Base-by-base conservation (phyloP, 2,329 filamentous ascomycete genomes). In the Cladophialophora yegresii region DNA sequence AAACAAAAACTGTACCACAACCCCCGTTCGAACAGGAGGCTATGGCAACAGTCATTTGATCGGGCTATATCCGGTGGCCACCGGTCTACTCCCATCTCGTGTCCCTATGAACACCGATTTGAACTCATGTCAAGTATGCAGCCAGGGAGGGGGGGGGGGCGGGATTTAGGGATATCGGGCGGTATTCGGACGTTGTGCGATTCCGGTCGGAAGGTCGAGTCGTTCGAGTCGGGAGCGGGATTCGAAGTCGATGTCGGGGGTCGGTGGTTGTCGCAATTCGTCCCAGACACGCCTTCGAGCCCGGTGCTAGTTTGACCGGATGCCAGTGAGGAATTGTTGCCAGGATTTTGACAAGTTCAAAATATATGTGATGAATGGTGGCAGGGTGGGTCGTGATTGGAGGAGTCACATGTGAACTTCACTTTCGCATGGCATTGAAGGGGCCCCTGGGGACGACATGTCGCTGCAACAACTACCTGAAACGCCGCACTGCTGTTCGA, bases 61-160 rank as follows among this genome's bases (percentile, higher is more conserved):
- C n/a, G 36, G 36, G 36, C 36, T 43, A 43, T 43, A 43, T 20
- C 36, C 36, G 36, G 36, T 43, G 36, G 36, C 36, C 36, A 43
- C 13, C 36, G 36, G 36, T 43, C 36, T 23, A 51, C 28, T 51
- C 28, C 28, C 49, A 51, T 51, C 49, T 51, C 49, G 49, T 26
- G 49, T 51, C 26, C 22, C n/a, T 9, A 13, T 30, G 22, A 51
- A 51, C 49, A 51, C 49, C 49, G 36, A 20, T 57, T 49, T 30
- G n/a, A 53, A 22, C 58, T 10, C n/a, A n/a, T 36, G 22, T 23
- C 40, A 16, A 16, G 43, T 64, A 32, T n/a, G 32, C 45, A 28
- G 26, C 20, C 36, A 1, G 33, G 12, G 13, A 13, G 4, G n/a
- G n/a, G n/a, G n/a, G n/a, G n/a, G n/a, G n/a, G n/a, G n/a, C 5